Evolutionary conservation across 139 green algal species (phyloP).

Genomic region (Eudorina sp.): DNA sequence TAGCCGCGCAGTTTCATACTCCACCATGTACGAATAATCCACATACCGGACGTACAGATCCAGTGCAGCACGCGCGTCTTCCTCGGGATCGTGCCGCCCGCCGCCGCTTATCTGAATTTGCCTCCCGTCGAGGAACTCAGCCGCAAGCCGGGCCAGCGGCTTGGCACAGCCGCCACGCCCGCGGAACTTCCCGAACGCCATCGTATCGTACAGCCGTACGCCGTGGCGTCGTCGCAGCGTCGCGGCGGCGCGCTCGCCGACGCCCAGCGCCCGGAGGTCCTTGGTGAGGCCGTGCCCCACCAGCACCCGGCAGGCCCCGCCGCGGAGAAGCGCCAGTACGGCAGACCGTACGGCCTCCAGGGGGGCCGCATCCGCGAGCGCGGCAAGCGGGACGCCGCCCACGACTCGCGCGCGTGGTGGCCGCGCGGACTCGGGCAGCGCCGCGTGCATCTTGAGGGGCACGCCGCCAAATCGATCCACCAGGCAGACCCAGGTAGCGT

Average conservation of each 20-base stretch:
- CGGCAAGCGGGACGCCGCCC: conserved; percentile 8
- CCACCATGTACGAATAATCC: conserved; percentile 19
- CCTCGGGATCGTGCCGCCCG: conserved; percentile 13
- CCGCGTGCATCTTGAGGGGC: conserved; percentile 29
- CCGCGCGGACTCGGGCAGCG: neutral
- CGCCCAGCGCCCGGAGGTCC: conserved; percentile 39
- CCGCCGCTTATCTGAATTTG: neutral
- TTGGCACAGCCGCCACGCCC: conserved; percentile 7
- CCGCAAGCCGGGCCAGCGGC: conserved; percentile 14
- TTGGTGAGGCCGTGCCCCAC: conserved; percentile 48
- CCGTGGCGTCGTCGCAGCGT: neutral
- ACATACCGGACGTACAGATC: conserved; percentile 31
- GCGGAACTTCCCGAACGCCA: conserved; percentile 35
- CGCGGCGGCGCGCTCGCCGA: neutral
- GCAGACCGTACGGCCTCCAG: neutral
- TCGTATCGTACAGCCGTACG: conserved; percentile 38
- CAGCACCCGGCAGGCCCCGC: conserved; percentile 16
- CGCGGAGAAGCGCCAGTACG: neutral
- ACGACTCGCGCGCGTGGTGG: neutral
- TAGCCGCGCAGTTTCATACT: conserved; percentile 5
- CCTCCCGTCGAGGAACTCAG: neutral
- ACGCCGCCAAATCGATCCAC: neutral
- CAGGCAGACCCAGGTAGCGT: conserved; percentile 29
- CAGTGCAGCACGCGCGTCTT: neutral
- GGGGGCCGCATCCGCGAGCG: neutral